phyloP scores from a whole-genome alignment of 2,329 filamentous ascomycete genomes.

The Orbilia quercus region DNA sequence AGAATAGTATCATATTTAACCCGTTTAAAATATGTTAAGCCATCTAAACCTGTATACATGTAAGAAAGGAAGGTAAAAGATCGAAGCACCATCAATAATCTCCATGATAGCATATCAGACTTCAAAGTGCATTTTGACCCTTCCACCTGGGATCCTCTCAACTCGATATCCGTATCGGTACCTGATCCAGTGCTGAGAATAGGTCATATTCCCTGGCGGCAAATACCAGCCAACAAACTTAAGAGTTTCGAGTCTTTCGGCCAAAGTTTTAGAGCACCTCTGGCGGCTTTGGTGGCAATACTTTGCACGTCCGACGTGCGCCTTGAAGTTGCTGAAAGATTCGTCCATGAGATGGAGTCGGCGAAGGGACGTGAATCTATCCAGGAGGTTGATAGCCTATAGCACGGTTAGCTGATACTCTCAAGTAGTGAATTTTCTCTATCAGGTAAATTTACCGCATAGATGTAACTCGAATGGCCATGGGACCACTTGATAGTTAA shows the following conservation, averaged over 20 bases:
- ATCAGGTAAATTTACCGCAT: background rate
- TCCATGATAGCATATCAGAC: background rate
- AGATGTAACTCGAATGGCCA: background rate
- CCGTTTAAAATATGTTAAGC: no score
- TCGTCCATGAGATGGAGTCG: conserved; percentile 1
- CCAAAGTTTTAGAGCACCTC: background rate
- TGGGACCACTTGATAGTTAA: background rate
- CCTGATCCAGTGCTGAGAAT: background rate
- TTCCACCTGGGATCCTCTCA: background rate
- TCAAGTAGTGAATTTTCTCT: no score
- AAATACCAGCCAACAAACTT: background rate
- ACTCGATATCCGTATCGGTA: background rate
- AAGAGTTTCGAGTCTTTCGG: background rate
- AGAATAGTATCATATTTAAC: no score
- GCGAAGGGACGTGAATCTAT: background rate
- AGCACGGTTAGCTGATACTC: no score
- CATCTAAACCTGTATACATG: no score
- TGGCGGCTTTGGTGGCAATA: background rate
- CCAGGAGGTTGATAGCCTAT: background rate
- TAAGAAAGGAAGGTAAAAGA: no score
- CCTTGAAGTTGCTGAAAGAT: background rate
- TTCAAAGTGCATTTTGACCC: background rate
- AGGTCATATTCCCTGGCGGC: background rate
- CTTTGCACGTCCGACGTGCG: background rate
- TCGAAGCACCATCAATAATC: no score